Conservation (phyloP, 1,139 yeast genomes). For the Lodderomyces elongisporus region DNA sequence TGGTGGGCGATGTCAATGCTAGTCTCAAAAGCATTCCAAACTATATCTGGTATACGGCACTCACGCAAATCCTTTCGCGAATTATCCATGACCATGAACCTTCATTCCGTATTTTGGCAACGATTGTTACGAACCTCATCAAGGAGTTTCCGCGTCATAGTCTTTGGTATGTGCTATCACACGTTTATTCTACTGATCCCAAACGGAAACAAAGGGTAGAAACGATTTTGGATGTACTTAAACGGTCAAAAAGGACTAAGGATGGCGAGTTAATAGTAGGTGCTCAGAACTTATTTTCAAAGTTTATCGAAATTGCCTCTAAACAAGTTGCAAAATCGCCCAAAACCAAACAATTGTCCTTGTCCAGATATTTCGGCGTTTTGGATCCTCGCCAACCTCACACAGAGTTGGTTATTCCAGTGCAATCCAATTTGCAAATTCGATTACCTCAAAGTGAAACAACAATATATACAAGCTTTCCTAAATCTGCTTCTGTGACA, state of each 20-base stretch:
- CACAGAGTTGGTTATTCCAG: constrained; percentile 71
- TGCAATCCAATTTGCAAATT: constrained; percentile 67
- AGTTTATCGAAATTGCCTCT: constrained; percentile 33
- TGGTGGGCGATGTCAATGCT: constrained; percentile 50
- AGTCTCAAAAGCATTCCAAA: constrained; percentile 48
- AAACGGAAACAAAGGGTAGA: constrained; percentile 50
- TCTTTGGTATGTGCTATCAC: constrained; percentile 79
- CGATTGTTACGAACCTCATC: constrained; percentile 54
- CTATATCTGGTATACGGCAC: constrained; percentile 75
- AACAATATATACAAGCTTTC: constrained; percentile 41
- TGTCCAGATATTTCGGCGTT: constrained; percentile 44
- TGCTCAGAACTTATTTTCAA: constrained; percentile 32
- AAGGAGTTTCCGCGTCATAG: constrained; percentile 74
- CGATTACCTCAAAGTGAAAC: constrained; percentile 51
- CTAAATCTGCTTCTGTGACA: constrained; percentile 47
- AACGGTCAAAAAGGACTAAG: constrained; percentile 3
- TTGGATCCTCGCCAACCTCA: constrained; percentile 50
- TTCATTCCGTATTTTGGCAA: constrained; percentile 53
- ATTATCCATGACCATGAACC: constrained; percentile 58
- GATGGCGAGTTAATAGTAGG: constrained; percentile 7
- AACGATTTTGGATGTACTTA: constrained; percentile 19
- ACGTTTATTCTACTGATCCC: constrained; percentile 60
- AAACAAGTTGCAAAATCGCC: constrained; percentile 26
- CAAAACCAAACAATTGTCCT: constrained; percentile 28
- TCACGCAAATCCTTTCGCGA: constrained; percentile 83